Base-by-base conservation (phyloP, 108 stramenopile genomes). In the Cyclotella atomus region DNA sequence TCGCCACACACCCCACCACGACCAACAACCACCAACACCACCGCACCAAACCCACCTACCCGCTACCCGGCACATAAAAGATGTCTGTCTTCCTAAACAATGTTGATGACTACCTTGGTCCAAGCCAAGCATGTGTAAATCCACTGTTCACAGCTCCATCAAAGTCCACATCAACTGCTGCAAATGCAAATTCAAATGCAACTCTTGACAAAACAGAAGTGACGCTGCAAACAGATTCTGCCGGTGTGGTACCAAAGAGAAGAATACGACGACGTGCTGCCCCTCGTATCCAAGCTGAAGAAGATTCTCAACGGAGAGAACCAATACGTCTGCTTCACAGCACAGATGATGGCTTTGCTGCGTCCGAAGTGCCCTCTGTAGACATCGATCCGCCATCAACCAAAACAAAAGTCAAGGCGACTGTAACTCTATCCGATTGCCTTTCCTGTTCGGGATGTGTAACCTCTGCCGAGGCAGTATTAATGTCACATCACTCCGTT, bases 391-490 rank as follows among this genome's bases (percentile, higher is more conserved):
- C 74, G 25, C 61, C 52, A 71, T 74, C 54, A 68, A 75, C 49
- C 7, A 73, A 59, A 63, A 75, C 41, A 60, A 87, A 64, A 64
- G 57, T 84, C 28, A 87, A 89, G 61, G 81, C 85, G 17, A 81
- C 85, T 0, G 97, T 98, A 3, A 93, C 97, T 19, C 86, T 99
- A 30, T 91, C 93, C 19, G 99, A 99, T 83, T 99, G 99, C 72
- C 91, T 99, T 65, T 98, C 99, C 12, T 99, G 99, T 76, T 87
- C 86, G 25, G 99, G 99, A 56, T 99, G 99, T 75, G 96, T 99
- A 46, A 99, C 99, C 34, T 97, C 98, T 28, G 97, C 99, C 2
- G 99, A 99, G 85, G 91, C 98, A 2, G 98, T 99, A 1, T 79
- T 99, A 38, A 79, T 99, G 84, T 84, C 93, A 46, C 90, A 96